Conservation (phyloP, 768 basidiomycete genomes). For the Calocybe gangraenosa region DNA sequence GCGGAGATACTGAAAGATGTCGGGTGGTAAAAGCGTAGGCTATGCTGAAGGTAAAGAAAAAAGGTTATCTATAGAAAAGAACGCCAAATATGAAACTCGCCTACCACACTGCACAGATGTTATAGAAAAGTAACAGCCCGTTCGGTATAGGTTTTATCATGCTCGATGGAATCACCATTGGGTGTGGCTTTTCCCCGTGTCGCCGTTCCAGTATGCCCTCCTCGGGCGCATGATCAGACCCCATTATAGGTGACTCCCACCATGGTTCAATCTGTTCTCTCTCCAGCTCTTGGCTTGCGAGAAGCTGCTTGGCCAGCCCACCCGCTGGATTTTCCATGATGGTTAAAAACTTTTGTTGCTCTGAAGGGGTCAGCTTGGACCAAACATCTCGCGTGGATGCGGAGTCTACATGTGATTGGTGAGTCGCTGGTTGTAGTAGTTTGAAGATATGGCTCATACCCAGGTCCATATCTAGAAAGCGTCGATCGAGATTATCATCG, state of each 20-base stretch:
- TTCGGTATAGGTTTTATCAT: constrained; percentile 35
- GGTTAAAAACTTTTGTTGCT: constrained; percentile 57
- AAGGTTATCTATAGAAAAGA: constrained; percentile 2
- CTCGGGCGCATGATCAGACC: constrained; percentile 11
- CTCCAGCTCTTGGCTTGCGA: constrained; percentile 54
- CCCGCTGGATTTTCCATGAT: constrained; percentile 60
- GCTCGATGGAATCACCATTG: constrained; percentile 42
- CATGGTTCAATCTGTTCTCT: constrained; percentile 56
- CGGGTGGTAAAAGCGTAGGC: constrained; percentile 68
- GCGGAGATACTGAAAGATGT: constrained; percentile 53
- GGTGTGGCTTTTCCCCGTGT: constrained; percentile 35
- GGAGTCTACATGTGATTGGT: constrained; percentile 36
- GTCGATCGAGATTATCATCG: constrained; percentile 38
- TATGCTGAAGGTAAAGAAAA: constrained; percentile 36
- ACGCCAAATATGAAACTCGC: constrained; percentile 23
- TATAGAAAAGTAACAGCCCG: constrained; percentile 55
- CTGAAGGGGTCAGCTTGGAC: constrained; percentile 53
- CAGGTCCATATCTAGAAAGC: constrained; percentile 57
- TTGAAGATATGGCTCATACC: constrained; percentile 34
- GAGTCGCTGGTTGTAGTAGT: background rate
- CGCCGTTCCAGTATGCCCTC: constrained; percentile 14
- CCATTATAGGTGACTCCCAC: constrained; percentile 48
- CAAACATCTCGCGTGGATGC: constrained; percentile 56
- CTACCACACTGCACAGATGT: constrained; percentile 64
- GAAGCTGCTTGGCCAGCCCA: constrained; percentile 53